Base-by-base conservation (phyloP, 768 basidiomycete species). In the Boletus reticulatus region DNA sequence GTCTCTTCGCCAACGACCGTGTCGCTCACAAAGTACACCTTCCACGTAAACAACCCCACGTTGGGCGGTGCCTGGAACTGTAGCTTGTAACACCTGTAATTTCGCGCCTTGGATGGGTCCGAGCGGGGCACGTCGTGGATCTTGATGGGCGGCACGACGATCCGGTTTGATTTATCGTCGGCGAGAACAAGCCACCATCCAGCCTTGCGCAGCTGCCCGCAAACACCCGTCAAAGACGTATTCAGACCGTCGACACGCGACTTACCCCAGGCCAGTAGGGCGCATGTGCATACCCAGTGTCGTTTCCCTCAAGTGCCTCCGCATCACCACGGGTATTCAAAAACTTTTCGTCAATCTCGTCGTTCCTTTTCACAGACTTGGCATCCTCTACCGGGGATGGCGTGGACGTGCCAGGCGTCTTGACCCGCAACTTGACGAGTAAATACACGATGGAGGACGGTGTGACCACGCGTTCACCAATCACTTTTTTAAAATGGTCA, bases 11-110 rank as follows among this genome's bases (percentile, higher is more conserved):
- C 92, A 10, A 95, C 80, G 64, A 88, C 89, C 0, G 92, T 92
- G 72, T 98, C 96, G 70, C 90, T 93, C 57, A 92, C 76, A 41
- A 96, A 74, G 65, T 88, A 86, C 2, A 92, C 79, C 61, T 89
- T 92, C 88, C 97, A 98, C 10, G 89, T 89, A 71, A 94, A 93
- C 44, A 89, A 66, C 17, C 93, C 94, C 3, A 85, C 80, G 46
- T 81, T 83, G 22, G 87, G 88, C 7, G 97, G 97, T 4, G 92
- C 94, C 69, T 97, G 95, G 83, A 98, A 98, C 67, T 93, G 92
- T 43, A 97, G 75, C 72, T 92, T 92, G 79, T 93, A 95, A 17
- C 85, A 80, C 52, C 94, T 84, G 69, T 88, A 89, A 66, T 89
- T 82, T 44, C 80, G 75, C 14, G 78, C 64, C 22, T 63, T 77